These are phyloP conservation scores for Hyaloperonospora brassicae DNA, from an alignment of 352 stramenopile species.

Conservation along the genomic window DNA sequence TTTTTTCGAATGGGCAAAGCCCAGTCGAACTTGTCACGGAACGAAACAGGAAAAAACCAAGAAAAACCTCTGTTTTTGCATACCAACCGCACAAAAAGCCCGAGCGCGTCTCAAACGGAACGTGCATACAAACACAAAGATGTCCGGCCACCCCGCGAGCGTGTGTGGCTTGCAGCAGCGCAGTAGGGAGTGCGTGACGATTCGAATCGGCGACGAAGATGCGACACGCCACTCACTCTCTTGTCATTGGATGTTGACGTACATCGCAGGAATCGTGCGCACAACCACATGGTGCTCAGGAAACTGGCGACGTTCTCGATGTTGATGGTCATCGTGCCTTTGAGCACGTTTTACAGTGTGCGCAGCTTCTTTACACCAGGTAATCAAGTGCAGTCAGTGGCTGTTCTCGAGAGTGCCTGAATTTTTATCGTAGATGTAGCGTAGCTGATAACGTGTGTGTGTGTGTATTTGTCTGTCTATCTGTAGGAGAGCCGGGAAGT, in stretches of 20 bases:
- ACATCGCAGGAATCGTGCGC: conserved; percentile 45
- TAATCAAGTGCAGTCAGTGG: conserved; percentile 8
- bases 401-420: background rate
- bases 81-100: conserved; percentile 5
- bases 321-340: conserved; percentile 53
- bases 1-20: background rate
- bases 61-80: background rate
- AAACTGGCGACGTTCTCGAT: conserved; percentile 70
- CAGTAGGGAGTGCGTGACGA: conserved; percentile 29
- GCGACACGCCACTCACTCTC: background rate
- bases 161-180: conserved; percentile 43
- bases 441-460: conserved; percentile 3
- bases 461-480: background rate
- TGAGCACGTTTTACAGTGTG: conserved; percentile 60
- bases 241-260: background rate
- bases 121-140: background rate
- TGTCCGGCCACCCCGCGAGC: conserved; percentile 27
- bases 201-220: background rate
- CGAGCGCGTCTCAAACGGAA: conserved; percentile 4
- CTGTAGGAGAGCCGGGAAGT: conserved; percentile 22
- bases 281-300: conserved; percentile 63
- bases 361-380: conserved; percentile 37
- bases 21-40: conserved; percentile 21
- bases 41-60: background rate
- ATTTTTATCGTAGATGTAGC: background rate